Evolutionary conservation across 768 basidiomycete genomes (phyloP), one percentile per base, ranked within the genome.

Genomic region (Lactifluus echinatus): DNA sequence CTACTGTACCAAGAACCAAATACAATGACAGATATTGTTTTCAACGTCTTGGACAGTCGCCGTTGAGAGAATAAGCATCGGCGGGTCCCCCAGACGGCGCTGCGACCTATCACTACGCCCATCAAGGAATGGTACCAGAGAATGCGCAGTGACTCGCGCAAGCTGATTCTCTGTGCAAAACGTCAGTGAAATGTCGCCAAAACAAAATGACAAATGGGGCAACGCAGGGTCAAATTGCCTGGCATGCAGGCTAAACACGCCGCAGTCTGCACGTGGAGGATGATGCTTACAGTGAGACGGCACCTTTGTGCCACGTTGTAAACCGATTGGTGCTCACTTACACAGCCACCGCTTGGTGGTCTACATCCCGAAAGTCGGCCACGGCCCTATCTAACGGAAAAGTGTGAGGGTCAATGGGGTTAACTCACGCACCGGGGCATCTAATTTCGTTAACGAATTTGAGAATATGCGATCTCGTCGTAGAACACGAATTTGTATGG

Each of bases 261-360:
- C 59, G 23, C 63, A 64, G 40, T 67, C 63, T 64, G 52, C 44
- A 57, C 15, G 29, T 53, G 31, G 23, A 34, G 26, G 24, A n/a
- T 23, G 31, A n/a, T 31, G 19, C 21, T 4, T n/a, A 14, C 33
- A 28, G 52, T n/a, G 14, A 44, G 24, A 34, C 3, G 52, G 23
- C 24, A 34, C 29, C 17, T 21, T n/a, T n/a, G n/a, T 8, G 29
- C 21, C 8, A 3, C 26, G 10, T 28, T n/a, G 50, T 44, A 34
- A 26, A 26, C 44, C n/a, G 43, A 48, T 23, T 21, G 28, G 17
- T 33, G 31, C 28, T 37, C 46, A 49, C 31, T 24, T 31, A 39
- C 53, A 40, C 50, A 33, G 36, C 56, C 50, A 51, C 59, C 19
- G 8, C 11, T n/a, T 46, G 3, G 53, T 28, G 28, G 39, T 15